phyloP scores from a whole-genome alignment of 2,329 filamentous ascomycete species.

The Biscogniauxia mediterranea region DNA sequence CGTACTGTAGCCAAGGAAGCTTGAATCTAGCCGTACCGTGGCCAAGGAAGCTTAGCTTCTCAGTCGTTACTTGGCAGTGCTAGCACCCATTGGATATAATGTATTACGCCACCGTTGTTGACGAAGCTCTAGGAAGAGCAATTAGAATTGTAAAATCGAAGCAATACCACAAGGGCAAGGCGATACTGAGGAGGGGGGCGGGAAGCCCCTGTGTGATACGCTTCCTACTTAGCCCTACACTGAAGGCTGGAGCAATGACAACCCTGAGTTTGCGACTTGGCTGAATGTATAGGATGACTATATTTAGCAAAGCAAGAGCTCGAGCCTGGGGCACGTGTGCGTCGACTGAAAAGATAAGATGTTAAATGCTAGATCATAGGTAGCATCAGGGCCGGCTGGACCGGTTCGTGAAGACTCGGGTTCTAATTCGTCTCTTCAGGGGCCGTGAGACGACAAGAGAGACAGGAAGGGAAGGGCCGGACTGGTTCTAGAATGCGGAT shows the following conservation, averaged over 20 bases:
- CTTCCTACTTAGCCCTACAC: not conserved
- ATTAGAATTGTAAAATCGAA: not conserved
- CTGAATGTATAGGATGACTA: not conserved
- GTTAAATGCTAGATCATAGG: not conserved
- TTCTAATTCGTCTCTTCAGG: no score
- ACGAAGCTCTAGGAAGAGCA: not conserved
- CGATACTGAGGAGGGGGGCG: not conserved
- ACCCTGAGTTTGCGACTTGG: not conserved
- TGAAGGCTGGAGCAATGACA: not conserved
- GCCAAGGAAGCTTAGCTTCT: constrained; percentile 5
- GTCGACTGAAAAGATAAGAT: not conserved
- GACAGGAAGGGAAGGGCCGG: no score
- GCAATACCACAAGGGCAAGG: not conserved
- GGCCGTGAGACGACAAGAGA: not conserved
- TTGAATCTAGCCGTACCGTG: not conserved
- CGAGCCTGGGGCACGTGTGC: no score
- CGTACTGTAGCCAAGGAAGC: not conserved
- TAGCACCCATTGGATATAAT: constrained; percentile 1
- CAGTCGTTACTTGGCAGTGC: not conserved
- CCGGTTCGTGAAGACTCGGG: no score
- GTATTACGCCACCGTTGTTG: constrained; percentile 5
- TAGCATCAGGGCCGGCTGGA: no score
- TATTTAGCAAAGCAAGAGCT: no score
- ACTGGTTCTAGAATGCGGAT: no score
- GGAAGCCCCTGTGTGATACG: not conserved